Evolutionary conservation across 1,284 basidiomycete genomes (phyloP).

Genomic region (Puccinia coronata): DNA sequence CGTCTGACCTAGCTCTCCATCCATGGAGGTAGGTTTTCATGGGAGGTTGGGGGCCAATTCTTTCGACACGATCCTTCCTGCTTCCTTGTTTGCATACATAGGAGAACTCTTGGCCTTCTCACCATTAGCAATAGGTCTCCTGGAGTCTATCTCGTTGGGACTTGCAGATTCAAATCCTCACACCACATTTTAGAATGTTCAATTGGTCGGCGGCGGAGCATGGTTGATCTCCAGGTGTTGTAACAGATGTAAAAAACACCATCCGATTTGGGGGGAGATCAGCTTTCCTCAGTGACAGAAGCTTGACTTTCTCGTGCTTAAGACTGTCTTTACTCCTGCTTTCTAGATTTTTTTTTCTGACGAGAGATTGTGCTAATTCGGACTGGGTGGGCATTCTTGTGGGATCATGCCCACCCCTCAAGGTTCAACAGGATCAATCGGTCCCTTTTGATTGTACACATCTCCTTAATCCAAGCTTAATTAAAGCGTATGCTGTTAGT

Average conservation of each 20-base stretch:
- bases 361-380: neutral
- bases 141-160: neutral
- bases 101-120: neutral
- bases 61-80: neutral
- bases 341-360: neutral
- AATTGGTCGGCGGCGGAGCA: neutral
- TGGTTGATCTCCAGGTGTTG: neutral
- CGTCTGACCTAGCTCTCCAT: too few relatives aligned
- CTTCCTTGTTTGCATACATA: neutral
- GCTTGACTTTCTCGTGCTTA: neutral
- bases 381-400: neutral
- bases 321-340: too few relatives aligned
- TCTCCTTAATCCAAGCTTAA: conserved; percentile 11
- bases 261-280: neutral
- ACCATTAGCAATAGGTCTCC: neutral
- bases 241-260: neutral
- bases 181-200: neutral
- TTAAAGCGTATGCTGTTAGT: neutral
- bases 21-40: too few relatives aligned
- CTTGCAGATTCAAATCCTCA: neutral
- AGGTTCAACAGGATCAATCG: neutral
- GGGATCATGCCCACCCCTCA: conserved; percentile 11
- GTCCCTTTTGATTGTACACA: conserved; percentile 12
- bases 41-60: too few relatives aligned
- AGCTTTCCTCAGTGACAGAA: neutral